Evolutionary conservation across 805 yeast species (phyloP).

Genomic region (Kodamaea laetipori): DNA sequence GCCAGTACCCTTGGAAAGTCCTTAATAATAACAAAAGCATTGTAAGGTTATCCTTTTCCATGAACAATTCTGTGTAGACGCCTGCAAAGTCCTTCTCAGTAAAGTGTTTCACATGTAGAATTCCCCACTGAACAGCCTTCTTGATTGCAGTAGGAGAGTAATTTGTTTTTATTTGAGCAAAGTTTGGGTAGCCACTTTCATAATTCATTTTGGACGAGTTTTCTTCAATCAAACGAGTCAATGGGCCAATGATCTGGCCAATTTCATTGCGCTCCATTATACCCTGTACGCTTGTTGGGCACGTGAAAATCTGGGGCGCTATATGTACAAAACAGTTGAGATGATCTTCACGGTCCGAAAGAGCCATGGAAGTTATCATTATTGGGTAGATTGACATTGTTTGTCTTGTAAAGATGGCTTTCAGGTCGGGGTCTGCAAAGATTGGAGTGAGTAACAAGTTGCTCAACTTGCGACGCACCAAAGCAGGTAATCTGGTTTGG

Average conservation of each 20-base stretch:
- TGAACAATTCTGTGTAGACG: constrained; percentile 9
- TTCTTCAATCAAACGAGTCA: constrained; percentile 44
- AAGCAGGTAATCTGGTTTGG: constrained; percentile 60
- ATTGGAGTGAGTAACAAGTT: constrained; percentile 56
- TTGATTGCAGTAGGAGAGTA: constrained; percentile 25
- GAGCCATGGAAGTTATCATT: constrained; percentile 49
- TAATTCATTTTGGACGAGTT: constrained; percentile 39
- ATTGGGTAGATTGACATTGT: constrained; percentile 56
- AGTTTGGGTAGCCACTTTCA: constrained; percentile 36
- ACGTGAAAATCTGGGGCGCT: constrained; percentile 44
- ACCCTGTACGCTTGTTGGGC: constrained; percentile 43
- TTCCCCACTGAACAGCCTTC: constrained; percentile 33
- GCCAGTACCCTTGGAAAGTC: constrained; percentile 59
- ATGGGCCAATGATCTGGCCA: constrained; percentile 49
- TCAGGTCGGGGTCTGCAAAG: constrained; percentile 50
- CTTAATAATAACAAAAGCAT: constrained; percentile 48
- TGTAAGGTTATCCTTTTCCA: constrained; percentile 16
- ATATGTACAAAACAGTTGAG: constrained; percentile 36
- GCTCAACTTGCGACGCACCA: constrained; percentile 49
- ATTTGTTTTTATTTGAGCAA: constrained; percentile 26
- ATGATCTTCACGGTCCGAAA: constrained; percentile 52
- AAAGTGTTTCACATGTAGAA: constrained; percentile 32
- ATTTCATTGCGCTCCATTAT: constrained; percentile 44
- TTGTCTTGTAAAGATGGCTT: constrained; percentile 53
- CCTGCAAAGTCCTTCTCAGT: constrained; percentile 22